Base-by-base conservation (phyloP, 2,329 filamentous ascomycete species). In the Trichoderma koningii region DNA sequence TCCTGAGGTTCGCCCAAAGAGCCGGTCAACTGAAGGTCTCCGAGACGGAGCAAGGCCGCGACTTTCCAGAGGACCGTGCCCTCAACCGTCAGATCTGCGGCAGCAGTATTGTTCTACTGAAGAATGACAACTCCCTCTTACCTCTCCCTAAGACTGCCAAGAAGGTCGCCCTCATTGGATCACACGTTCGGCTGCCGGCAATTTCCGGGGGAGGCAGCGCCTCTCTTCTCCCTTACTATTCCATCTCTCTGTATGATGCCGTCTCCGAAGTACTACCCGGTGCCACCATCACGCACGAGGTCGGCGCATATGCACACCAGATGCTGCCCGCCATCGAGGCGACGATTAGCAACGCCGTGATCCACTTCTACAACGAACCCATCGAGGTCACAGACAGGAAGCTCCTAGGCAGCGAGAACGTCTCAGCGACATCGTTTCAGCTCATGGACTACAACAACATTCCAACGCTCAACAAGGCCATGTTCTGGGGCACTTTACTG, bases 391-490 rank as follows among this genome's bases (percentile, higher is more conserved):
- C 19, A 19, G 44, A n/a, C 15, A 59, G 55, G 14, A 45, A 59
- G 15, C 55, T 48, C 12, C 55, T 59, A 7, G 55, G 55, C 19
- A 59, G 44, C 19, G 55, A 59, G 14, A 38, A 38, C 4, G 55
- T 59, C 2, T 47, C 55, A 0, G 48, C 55, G 9, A 59, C 55
- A 3, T 38, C 55, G 1, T 59, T 59, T 44, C 55, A 59, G 44
- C 55, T 59, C 14, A 59, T 59, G 55, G 55, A 59, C 14, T 59
- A 59, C 44, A 59, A 59, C 44, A 45, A 28, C 28, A 47, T 59
- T 14, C 55, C 55, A 21, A 59, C 14, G 14, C 44, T 59, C 1
- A 59, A 59, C 44, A 48, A 23, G 10, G 55, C 28, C 44, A 38
- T 59, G 55, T 59, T 59, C 44, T 59, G 55, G 55, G 55, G 55